A percentile compares a stretch with the other conserved stretches of the same genome.
phyloP scores from a whole-genome alignment of 2,329 filamentous ascomycete species.

The Pseudogymnoascus sp. region DNA sequence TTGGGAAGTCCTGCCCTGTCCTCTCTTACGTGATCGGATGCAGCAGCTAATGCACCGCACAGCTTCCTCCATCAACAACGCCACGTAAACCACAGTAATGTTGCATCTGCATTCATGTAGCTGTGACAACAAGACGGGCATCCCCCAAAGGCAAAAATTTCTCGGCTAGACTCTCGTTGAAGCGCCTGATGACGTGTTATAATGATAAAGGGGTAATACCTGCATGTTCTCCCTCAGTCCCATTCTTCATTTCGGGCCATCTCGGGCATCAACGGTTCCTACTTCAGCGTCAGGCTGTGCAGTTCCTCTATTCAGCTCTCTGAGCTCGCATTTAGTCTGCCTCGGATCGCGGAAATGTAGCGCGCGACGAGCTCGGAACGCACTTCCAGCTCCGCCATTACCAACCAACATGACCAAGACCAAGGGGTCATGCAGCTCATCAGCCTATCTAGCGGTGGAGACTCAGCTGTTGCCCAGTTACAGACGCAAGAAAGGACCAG shows the following conservation, averaged over 20 bases:
- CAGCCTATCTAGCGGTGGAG: not conserved
- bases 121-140: too few species aligned
- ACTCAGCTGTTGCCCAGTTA: not conserved
- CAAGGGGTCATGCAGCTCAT: not conserved
- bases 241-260: not conserved
- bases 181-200: not conserved
- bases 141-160: not conserved
- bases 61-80: not conserved
- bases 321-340: not conserved
- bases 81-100: not conserved
- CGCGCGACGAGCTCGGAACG: not conserved
- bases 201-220: not conserved
- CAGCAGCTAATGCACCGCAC: too few species aligned
- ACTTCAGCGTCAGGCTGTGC: not conserved
- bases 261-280: not conserved
- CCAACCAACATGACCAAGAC: not conserved
- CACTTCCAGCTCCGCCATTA: not conserved
- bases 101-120: too few species aligned
- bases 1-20: not conserved
- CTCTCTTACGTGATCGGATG: not conserved
- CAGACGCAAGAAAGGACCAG: not conserved
- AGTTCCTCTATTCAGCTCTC: not conserved
- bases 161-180: not conserved
- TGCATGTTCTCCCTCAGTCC: not conserved
- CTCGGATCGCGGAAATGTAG: not conserved